A percentile compares a stretch with the other conserved stretches of the same genome.
Conservation (phyloP, 306 rosid genomes). For the Trichosanthes truncata region DNA sequence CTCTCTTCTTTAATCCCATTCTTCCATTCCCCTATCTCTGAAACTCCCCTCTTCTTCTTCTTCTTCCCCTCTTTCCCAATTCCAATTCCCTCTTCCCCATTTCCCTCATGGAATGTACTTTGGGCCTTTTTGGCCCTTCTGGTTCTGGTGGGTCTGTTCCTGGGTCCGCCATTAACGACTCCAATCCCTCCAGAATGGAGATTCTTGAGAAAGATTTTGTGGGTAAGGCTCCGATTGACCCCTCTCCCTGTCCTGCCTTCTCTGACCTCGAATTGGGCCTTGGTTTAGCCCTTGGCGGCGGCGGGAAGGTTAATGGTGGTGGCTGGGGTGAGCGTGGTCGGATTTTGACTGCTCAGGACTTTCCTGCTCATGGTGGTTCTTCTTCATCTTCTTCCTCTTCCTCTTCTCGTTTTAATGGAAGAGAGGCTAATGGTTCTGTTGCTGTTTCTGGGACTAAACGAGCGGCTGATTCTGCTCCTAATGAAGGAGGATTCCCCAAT, state of each 20-base stretch:
- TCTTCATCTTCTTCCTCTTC: conserved; percentile 11
- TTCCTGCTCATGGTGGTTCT: conserved; percentile 32
- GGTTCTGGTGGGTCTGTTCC: conserved; percentile 20
- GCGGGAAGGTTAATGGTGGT: conserved; percentile 21
- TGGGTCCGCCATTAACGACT: conserved; percentile 30
- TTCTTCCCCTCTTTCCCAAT: background rate
- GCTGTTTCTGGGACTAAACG: conserved; percentile 53
- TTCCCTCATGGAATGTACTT: conserved; percentile 28
- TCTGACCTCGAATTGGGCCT: conserved; percentile 54
- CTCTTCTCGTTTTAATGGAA: conserved; percentile 26
- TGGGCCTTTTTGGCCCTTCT: conserved; percentile 25
- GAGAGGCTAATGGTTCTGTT: conserved; percentile 17
- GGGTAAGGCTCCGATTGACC: conserved; percentile 19
- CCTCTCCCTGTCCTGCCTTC: conserved; percentile 23
- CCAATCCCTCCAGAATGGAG: conserved; percentile 24
- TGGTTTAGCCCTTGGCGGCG: conserved; percentile 25
- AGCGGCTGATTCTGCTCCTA: conserved; percentile 52
- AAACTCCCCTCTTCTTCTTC: background rate
- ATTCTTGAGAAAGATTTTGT: conserved; percentile 24
- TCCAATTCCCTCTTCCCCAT: background rate
- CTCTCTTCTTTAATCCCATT: background rate
- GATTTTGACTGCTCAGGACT: conserved; percentile 57
- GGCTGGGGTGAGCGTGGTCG: conserved; percentile 44
- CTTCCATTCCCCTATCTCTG: background rate
- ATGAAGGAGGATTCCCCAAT: conserved; percentile 44